Evolutionary conservation across 73 alveolate species (phyloP).

Genomic region (Uronychia binucleata): DNA sequence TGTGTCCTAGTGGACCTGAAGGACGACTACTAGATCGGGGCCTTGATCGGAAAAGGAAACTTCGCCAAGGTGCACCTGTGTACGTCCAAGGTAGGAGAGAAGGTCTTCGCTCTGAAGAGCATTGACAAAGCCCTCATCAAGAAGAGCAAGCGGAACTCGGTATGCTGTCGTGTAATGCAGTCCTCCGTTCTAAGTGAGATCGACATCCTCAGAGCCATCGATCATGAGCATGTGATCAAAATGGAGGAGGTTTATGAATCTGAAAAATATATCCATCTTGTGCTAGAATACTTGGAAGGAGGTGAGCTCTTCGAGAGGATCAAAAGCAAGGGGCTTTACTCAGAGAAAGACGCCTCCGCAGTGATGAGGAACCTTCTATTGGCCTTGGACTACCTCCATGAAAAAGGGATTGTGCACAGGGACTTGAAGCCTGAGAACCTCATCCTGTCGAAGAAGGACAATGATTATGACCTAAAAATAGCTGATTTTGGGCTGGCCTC

Average conservation of each 20-base stretch:
- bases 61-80: slow-evolving; percentile 63
- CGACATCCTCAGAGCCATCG: slow-evolving; percentile 70
- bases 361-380: slow-evolving; percentile 77
- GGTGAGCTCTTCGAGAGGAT: slow-evolving; percentile 76
- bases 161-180: neutral
- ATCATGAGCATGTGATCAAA: slow-evolving; percentile 79
- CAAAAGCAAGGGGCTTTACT: slow-evolving; percentile 50
- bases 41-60: slow-evolving; percentile 58
- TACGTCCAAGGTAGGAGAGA: slow-evolving; percentile 25
- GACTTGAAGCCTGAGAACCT: slow-evolving; percentile 93
- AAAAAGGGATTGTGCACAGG: slow-evolving; percentile 84
- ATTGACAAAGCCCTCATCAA: slow-evolving; percentile 52
- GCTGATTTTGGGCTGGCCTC: slow-evolving; percentile 94
- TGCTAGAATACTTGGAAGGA: slow-evolving; percentile 71
- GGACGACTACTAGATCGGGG: slow-evolving; percentile 33
- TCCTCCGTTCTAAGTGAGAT: slow-evolving; percentile 72
- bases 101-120: slow-evolving; percentile 42
- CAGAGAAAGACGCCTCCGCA: slow-evolving; percentile 82
- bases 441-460: slow-evolving; percentile 70
- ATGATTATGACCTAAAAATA: slow-evolving; percentile 77
- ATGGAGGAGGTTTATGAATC: slow-evolving; percentile 82
- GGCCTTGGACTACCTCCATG: slow-evolving; percentile 84
- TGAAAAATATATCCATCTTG: slow-evolving; percentile 79
- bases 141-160: slow-evolving; percentile 45
- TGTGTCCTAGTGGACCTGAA: slow-evolving; percentile 54